phyloP scores from a whole-genome alignment of 2,329 filamentous ascomycete genomes.

The Talaromyces sp. region DNA sequence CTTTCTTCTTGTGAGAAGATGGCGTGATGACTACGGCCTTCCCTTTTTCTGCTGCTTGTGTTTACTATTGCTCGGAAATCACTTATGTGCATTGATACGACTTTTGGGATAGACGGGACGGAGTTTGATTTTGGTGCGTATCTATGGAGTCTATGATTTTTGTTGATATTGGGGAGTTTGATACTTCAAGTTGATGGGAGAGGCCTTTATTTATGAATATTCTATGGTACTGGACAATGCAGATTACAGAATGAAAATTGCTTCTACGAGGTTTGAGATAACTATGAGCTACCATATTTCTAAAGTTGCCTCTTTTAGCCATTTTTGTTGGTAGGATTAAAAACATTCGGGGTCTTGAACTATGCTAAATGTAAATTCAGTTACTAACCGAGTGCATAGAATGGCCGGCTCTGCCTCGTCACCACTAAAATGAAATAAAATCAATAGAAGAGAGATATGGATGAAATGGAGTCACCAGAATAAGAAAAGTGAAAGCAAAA shows the following conservation, averaged over 20 bases:
- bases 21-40: too few relatives aligned
- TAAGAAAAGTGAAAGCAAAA: slow-evolving; percentile 9
- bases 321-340: too few relatives aligned
- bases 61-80: too few relatives aligned
- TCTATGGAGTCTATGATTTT: not conserved
- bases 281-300: not conserved
- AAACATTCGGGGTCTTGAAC: too few relatives aligned
- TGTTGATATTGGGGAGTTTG: not conserved
- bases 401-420: slow-evolving; percentile 21
- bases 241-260: not conserved
- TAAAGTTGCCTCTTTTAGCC: too few relatives aligned
- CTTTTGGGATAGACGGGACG: too few relatives aligned
- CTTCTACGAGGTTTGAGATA: not conserved
- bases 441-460: too few relatives aligned
- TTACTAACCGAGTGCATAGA: slow-evolving; percentile 4
- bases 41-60: too few relatives aligned
- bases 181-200: not conserved
- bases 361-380: not conserved
- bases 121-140: not conserved
- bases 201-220: not conserved
- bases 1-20: not conserved
- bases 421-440: slow-evolving; percentile 12
- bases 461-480: slow-evolving; percentile 6
- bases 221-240: too few relatives aligned
- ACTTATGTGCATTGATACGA: too few relatives aligned